A percentile compares a stretch with the other conserved stretches of the same genome.
phyloP scores from a whole-genome alignment of 2,329 filamentous ascomycete species.

The Pseudopyricularia cyperi region DNA sequence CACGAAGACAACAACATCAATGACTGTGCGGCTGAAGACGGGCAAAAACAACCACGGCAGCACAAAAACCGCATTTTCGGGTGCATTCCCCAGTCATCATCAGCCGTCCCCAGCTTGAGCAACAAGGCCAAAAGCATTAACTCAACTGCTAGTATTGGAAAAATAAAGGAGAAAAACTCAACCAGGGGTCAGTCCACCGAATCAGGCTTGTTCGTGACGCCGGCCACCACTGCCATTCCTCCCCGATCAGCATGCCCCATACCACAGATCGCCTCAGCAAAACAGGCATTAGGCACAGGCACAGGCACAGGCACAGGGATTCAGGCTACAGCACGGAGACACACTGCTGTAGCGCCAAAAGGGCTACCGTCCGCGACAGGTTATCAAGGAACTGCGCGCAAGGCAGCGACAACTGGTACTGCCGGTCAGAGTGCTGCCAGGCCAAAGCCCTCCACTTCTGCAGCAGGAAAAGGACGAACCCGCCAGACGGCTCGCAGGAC shows the following conservation, averaged over 20 bases:
- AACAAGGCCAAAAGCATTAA: not conserved
- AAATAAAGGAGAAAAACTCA: not conserved
- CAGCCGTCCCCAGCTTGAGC: not conserved
- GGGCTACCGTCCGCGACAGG: slow-evolving; percentile 9
- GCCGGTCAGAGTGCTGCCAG: not conserved
- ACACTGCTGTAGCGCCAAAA: not conserved
- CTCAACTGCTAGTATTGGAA: not conserved
- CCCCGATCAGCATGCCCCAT: not conserved
- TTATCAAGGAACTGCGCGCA: slow-evolving; percentile 22
- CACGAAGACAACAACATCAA: not conserved
- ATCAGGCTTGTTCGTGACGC: not conserved
- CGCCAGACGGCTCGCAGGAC: not conserved
- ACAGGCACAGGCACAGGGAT: not conserved
- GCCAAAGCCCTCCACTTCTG: not conserved
- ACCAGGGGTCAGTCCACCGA: not conserved
- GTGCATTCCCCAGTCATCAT: slow-evolving; percentile 2
- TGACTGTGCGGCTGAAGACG: not conserved
- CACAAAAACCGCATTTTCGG: slow-evolving; percentile 6
- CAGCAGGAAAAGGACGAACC: not conserved
- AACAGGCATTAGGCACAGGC: not conserved
- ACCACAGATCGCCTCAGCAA: not conserved
- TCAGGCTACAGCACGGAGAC: not conserved
- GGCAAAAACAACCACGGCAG: not conserved
- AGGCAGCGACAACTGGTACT: not conserved
- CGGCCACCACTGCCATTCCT: not conserved